phyloP scores from a whole-genome alignment of 2,329 filamentous ascomycete genomes.

The Cladobotryum protrusum region DNA sequence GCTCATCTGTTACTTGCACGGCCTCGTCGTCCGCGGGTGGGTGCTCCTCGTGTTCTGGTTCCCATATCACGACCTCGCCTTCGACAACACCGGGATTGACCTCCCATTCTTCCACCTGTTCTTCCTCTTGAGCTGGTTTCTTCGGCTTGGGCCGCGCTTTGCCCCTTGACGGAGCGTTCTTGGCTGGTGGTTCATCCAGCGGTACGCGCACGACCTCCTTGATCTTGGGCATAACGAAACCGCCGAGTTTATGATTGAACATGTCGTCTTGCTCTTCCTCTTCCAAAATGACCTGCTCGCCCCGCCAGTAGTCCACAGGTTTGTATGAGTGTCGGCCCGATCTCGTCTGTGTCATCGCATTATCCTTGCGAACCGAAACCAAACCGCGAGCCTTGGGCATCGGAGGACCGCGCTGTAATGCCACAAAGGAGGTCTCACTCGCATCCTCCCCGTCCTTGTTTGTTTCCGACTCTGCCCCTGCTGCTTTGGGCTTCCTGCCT shows the following conservation, averaged over 20 bases:
- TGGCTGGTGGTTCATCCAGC: constrained; percentile 46
- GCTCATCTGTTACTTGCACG: constrained; percentile 47
- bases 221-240: constrained; percentile 61
- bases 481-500: constrained; percentile 19
- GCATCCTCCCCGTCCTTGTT: constrained; percentile 38
- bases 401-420: constrained; percentile 49
- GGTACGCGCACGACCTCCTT: constrained; percentile 68
- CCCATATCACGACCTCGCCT: constrained; percentile 60
- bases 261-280: constrained; percentile 49
- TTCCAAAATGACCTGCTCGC: constrained; percentile 69
- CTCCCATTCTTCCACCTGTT: constrained; percentile 65
- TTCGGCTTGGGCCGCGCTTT: constrained; percentile 26
- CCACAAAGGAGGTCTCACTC: constrained; percentile 40
- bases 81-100: constrained; percentile 55
- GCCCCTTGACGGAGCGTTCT: constrained; percentile 13
- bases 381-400: constrained; percentile 50
- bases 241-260: constrained; percentile 27
- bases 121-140: constrained; percentile 40
- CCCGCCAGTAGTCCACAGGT: constrained; percentile 80
- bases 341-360: constrained; percentile 55
- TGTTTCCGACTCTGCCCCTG: constrained; percentile 16
- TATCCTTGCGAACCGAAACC: constrained; percentile 44
- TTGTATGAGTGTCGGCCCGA: constrained; percentile 73
- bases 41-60: constrained; percentile 48
- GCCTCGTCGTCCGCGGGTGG: constrained; percentile 51